These are phyloP conservation scores for Ceratocystis diversiconidia DNA, from an alignment of 2,329 filamentous ascomycete species.

Conservation along the genomic window DNA sequence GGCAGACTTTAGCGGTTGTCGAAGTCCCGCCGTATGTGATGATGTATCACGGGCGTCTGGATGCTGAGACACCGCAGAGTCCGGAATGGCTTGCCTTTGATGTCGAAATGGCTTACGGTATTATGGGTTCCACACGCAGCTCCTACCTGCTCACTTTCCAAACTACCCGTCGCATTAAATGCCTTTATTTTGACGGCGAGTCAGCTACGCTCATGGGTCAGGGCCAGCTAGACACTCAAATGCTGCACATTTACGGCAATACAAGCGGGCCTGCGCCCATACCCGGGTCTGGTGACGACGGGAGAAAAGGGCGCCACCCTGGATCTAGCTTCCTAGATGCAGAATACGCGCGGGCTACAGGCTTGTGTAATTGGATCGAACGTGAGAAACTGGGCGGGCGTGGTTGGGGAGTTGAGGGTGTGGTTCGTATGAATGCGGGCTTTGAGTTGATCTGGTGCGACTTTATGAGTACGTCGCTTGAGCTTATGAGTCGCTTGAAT, in stretches of 20 bases:
- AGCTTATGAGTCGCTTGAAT: slow-evolving; percentile 32
- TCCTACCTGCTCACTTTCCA: slow-evolving; percentile 36
- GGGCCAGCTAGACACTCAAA: slow-evolving; percentile 35
- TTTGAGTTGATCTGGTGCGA: slow-evolving; percentile 41
- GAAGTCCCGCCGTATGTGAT: slow-evolving; percentile 33
- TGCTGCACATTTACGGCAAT: slow-evolving; percentile 36
- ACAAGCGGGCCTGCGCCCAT: slow-evolving; percentile 25
- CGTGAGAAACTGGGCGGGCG: slow-evolving; percentile 29
- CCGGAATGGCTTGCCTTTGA: slow-evolving; percentile 41
- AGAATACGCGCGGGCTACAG: slow-evolving; percentile 35
- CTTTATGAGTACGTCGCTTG: slow-evolving; percentile 31
- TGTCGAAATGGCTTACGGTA: slow-evolving; percentile 39
- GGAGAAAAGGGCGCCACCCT: not conserved
- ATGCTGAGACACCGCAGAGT: slow-evolving; percentile 29
- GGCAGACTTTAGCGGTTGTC: slow-evolving; percentile 34
- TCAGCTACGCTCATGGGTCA: slow-evolving; percentile 34
- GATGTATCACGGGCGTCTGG: slow-evolving; percentile 35
- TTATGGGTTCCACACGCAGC: slow-evolving; percentile 32
- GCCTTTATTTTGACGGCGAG: slow-evolving; percentile 38
- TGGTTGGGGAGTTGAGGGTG: slow-evolving; percentile 36
- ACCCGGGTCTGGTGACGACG: not conserved
- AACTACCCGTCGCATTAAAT: slow-evolving; percentile 29
- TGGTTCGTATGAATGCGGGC: slow-evolving; percentile 38
- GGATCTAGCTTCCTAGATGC: slow-evolving; percentile 26
- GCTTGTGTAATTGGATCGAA: slow-evolving; percentile 34